Evolutionary conservation across 768 basidiomycete genomes (phyloP), one percentile per base, ranked within the genome.

Genomic region (Rhodosporidiobolus sp.): DNA sequence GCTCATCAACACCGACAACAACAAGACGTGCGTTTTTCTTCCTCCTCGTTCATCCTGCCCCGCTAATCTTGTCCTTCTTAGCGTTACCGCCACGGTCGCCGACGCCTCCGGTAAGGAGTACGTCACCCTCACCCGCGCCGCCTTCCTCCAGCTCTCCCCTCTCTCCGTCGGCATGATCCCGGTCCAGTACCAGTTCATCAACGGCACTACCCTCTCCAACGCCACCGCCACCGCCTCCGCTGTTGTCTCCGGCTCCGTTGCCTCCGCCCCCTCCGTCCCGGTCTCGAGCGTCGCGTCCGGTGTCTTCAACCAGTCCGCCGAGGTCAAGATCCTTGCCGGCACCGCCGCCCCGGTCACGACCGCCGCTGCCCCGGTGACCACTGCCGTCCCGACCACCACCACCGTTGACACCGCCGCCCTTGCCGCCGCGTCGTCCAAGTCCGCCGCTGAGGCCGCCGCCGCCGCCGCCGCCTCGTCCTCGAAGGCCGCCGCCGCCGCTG

Each of bases 61-160:
- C 11, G 6, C 16, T 24, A 5, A 12, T 7, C n/a, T 24, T 10
- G 20, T 61, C 17, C 26, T 24, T 45, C 30, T 24, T 55, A 71
- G 69, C 17, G 55, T 59, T 45, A 73, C 72, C 30, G 66, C 58
- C 30, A 52, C 34, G 8, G 67, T 73, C 50, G 62, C 55, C 43
- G 72, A 73, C 46, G 72, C 72, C 17, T 67, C 72, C 12, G 61
- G 58, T 28, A 66, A 67, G 34, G 62, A 63, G 48, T 67, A 63
- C 66, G 60, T 55, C 54, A 72, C 70, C 30, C 65, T 72, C 55
- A 56, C 70, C 54, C 66, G 65, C 65, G 60, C 60, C 28, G 70
- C 70, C 26, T 72, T 66, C 65, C 60, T 57, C 48, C 60, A 65
- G 35, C 70, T 66, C 55, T 46, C 63, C 52, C 65, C 60, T 10